phyloP scores from a whole-genome alignment of 768 basidiomycete species.

The Lepiota venenata region DNA sequence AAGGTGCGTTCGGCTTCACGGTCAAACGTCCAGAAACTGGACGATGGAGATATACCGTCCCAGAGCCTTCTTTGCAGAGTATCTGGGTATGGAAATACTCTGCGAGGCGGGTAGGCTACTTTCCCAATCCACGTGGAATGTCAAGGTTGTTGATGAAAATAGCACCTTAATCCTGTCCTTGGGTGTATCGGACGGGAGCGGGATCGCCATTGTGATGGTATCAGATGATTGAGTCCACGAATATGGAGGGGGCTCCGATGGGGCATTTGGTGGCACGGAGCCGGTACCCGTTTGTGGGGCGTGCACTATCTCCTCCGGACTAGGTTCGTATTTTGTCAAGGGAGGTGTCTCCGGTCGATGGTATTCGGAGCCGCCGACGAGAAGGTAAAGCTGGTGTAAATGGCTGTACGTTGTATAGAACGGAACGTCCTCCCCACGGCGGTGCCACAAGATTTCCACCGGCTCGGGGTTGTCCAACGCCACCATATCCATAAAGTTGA shows the following conservation, averaged over 20 bases:
- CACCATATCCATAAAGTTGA: constrained; percentile 40
- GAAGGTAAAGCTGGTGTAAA: constrained; percentile 42
- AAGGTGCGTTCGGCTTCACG: constrained; percentile 63
- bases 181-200: constrained; percentile 68
- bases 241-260: constrained; percentile 69
- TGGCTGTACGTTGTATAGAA: constrained; percentile 48
- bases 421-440: constrained; percentile 70
- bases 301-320: constrained; percentile 62
- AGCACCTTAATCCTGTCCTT: constrained; percentile 63
- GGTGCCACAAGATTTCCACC: constrained; percentile 64
- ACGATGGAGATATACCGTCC: constrained; percentile 72
- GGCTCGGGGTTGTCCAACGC: constrained; percentile 26
- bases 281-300: constrained; percentile 63
- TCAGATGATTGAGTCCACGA: constrained; percentile 91
- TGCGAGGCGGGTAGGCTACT: constrained; percentile 15
- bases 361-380: constrained; percentile 60
- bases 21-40: constrained; percentile 96
- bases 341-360: constrained; percentile 32
- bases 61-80: constrained; percentile 66
- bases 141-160: constrained; percentile 64
- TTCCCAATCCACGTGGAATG: constrained; percentile 51
- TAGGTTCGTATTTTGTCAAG: constrained; percentile 47
- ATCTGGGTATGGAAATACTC: constrained; percentile 46
- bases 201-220: constrained; percentile 79
- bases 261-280: constrained; percentile 18